Conservation (phyloP, 495 filamentous ascomycete genomes). For the Penicillium maclennaniae region DNA sequence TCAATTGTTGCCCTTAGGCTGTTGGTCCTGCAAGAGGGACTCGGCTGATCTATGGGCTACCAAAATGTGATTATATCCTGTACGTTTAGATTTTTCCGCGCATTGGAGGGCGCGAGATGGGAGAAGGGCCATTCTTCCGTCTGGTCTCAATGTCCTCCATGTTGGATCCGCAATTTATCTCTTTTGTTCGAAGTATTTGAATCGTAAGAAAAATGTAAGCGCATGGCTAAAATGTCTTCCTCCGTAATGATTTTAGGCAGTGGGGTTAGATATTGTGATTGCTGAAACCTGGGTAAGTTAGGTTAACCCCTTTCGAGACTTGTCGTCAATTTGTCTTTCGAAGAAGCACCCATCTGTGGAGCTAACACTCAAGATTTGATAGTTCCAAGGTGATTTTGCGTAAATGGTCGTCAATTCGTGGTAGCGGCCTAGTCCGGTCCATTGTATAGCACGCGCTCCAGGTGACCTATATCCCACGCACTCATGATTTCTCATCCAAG, state of each 20-base stretch:
- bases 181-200: slow-evolving; percentile 19
- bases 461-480: too few relatives aligned
- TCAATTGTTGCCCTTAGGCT: background rate
- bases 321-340: background rate
- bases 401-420: too few relatives aligned
- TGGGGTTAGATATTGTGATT: too few relatives aligned
- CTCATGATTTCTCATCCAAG: background rate
- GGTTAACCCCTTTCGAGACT: background rate
- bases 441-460: too few relatives aligned
- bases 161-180: slow-evolving; percentile 33
- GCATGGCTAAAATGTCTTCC: too few relatives aligned
- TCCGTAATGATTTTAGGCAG: too few relatives aligned
- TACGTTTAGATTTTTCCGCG: slow-evolving; percentile 48
- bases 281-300: too few relatives aligned
- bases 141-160: slow-evolving; percentile 30
- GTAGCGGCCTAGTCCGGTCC: too few relatives aligned
- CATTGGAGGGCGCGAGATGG: slow-evolving; percentile 35
- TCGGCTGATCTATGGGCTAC: slow-evolving; percentile 14
- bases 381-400: background rate
- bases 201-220: background rate
- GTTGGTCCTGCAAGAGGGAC: background rate
- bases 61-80: slow-evolving; percentile 51
- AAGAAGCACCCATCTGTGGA: background rate
- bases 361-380: background rate
- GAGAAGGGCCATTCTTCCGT: slow-evolving; percentile 25